phyloP scores from a whole-genome alignment of 768 basidiomycete genomes.

The Cytidiella melzeri region DNA sequence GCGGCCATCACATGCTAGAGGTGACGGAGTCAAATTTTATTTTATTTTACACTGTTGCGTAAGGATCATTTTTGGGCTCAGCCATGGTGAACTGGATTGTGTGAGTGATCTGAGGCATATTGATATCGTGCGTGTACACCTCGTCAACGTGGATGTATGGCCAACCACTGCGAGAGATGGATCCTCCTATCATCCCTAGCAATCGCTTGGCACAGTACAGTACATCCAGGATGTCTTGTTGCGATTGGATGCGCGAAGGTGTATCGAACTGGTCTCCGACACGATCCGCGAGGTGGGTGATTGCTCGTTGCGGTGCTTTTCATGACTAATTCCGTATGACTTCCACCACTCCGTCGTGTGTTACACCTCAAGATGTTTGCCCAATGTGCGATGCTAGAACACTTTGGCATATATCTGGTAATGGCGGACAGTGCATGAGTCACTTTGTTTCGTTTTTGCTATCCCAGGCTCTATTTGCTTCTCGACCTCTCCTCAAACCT shows the following conservation, averaged over 20 bases:
- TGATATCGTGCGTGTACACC: constrained; percentile 46
- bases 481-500: constrained; percentile 68
- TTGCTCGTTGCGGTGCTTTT: neutral
- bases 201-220: constrained; percentile 59
- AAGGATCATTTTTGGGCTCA: constrained; percentile 92
- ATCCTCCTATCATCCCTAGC: constrained; percentile 73
- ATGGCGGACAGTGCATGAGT: too few relatives aligned
- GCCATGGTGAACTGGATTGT: constrained; percentile 94
- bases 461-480: too few relatives aligned
- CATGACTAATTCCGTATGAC: neutral
- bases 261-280: too few relatives aligned
- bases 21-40: too few relatives aligned
- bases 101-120: constrained; percentile 89
- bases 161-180: constrained; percentile 59
- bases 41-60: neutral
- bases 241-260: too few relatives aligned
- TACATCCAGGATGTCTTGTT: constrained; percentile 88
- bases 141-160: constrained; percentile 63
- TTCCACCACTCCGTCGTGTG: too few relatives aligned
- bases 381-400: too few relatives aligned
- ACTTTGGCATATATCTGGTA: too few relatives aligned
- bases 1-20: constrained; percentile 77
- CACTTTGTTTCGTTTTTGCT: neutral
- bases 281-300: too few relatives aligned
- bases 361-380: too few relatives aligned